Evolutionary conservation across 768 basidiomycete genomes (phyloP).

Genomic region (Russula brevipes): DNA sequence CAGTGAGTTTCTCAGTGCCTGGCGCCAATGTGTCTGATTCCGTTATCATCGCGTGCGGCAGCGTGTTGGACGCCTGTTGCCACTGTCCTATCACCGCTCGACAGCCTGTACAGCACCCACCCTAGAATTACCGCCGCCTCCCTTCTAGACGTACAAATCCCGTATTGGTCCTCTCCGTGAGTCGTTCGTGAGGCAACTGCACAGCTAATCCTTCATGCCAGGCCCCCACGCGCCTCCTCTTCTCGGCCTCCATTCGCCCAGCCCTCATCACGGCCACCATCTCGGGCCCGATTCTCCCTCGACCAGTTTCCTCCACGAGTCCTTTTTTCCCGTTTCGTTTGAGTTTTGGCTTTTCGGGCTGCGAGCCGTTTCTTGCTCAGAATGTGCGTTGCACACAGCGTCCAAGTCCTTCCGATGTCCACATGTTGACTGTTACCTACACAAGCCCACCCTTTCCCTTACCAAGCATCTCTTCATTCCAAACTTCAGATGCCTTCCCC

Average conservation of each 20-base stretch:
- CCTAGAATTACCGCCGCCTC: slow-evolving; percentile 6
- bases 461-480: neutral
- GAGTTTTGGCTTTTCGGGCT: slow-evolving; percentile 3
- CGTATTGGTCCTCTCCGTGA: neutral
- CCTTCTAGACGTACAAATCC: slow-evolving; percentile 10
- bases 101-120: neutral
- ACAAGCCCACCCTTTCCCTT: slow-evolving; percentile 4
- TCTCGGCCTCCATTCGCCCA: neutral
- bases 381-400: slow-evolving; percentile 3
- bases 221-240: neutral
- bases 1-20: neutral
- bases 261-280: neutral
- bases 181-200: neutral
- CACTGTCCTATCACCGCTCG: slow-evolving; percentile 3
- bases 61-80: slow-evolving; percentile 14
- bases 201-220: neutral
- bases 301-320: neutral
- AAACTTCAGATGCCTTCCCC: slow-evolving; percentile 4
- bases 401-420: slow-evolving; percentile 7
- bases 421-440: slow-evolving; percentile 4
- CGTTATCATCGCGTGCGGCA: slow-evolving; percentile 22
- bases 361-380: slow-evolving; percentile 2
- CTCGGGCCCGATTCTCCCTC: neutral
- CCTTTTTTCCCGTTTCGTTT: neutral
- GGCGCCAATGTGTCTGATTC: slow-evolving; percentile 17